Evolutionary conservation across 176 grass and related monocot genomes (phyloP).

Genomic region (Musa acuminata): DNA sequence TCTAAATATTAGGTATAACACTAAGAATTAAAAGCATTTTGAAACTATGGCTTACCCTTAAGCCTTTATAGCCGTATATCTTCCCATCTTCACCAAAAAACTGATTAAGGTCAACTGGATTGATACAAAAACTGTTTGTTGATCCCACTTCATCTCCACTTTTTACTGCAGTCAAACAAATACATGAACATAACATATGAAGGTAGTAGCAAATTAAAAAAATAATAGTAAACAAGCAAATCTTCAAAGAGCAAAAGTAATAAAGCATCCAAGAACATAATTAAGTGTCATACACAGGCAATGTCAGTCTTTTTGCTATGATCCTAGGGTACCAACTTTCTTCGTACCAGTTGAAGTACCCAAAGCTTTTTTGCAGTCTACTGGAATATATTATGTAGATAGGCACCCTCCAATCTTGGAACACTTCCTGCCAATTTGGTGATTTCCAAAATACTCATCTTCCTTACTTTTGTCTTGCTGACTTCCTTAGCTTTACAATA

Average conservation of each 20-base stretch:
- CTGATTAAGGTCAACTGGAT: constrained; percentile 75
- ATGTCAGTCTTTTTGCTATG: neutral
- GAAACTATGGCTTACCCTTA: constrained; percentile 40
- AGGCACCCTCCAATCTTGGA: neutral
- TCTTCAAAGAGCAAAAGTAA: neutral
- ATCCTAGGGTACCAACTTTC: neutral
- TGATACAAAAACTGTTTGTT: constrained; percentile 29
- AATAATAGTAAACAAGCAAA: neutral
- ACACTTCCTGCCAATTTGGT: neutral
- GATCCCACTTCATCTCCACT: constrained; percentile 41
- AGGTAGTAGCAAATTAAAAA: neutral
- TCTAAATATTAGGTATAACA: neutral
- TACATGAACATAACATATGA: neutral
- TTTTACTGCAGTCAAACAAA: constrained; percentile 34
- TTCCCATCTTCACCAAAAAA: constrained; percentile 94
- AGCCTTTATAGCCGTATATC: constrained; percentile 82
- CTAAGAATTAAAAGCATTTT: constrained; percentile 11
- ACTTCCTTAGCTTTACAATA: neutral
- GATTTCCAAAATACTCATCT: neutral
- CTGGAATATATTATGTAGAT: neutral
- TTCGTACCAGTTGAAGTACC: neutral
- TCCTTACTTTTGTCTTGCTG: neutral
- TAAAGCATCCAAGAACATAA: neutral
- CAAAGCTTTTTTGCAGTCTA: no score
- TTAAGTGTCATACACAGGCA: neutral